Base-by-base conservation (phyloP, 2,329 filamentous ascomycete genomes). In the Truncatella angustata region DNA sequence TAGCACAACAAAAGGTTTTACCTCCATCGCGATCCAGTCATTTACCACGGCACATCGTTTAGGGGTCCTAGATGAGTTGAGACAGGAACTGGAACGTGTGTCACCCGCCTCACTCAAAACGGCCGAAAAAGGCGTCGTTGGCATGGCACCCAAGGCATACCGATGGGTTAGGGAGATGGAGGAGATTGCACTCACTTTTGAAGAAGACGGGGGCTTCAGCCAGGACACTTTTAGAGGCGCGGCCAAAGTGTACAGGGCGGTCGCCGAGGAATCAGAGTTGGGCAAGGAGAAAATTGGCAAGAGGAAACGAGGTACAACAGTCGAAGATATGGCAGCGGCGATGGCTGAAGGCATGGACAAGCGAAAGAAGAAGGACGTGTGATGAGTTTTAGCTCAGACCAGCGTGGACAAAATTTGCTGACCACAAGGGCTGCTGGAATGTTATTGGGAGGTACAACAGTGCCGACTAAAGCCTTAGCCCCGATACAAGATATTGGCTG, bases 131-230 rank as follows among this genome's bases (percentile, higher is more conserved):
- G 71, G 77, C 2, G 71, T 89, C 7, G 72, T 79, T 4, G 72
- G 67, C 12, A 88, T 91, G 79, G 77, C 86, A 21, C 82, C 84
- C 6, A 92, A 91, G 70, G 88, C 88, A 16, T 91, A 91, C 66
- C 75, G 88, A 10, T 92, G 88, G 87, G 84, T 90, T 0, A 74
- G 77, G 30, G 88, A 91, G 73, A 91, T 92, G 88, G 78, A 85
- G 59, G 84, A 91, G 74, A 90, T 92, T 62, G 81, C 80, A 4
- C 72, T 78, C 52, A 88, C 85, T 3, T 85, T 90, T 65, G 70
- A 70, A 5, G 78, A 81, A 37, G 84, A 87, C 50, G 86, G 84
- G 1, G 86, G 85, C 0, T 89, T 87, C 65, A 68, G 68, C 4
- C 67, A 67, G 10, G 70, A 73, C 21, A 67, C 86, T 23, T 89